A percentile compares a stretch with the other conserved stretches of the same genome.
These are phyloP conservation scores for Pseudognaphalium luteoalbum DNA, from an alignment of 129 eudicot genomes.

Conservation along the genomic window DNA sequence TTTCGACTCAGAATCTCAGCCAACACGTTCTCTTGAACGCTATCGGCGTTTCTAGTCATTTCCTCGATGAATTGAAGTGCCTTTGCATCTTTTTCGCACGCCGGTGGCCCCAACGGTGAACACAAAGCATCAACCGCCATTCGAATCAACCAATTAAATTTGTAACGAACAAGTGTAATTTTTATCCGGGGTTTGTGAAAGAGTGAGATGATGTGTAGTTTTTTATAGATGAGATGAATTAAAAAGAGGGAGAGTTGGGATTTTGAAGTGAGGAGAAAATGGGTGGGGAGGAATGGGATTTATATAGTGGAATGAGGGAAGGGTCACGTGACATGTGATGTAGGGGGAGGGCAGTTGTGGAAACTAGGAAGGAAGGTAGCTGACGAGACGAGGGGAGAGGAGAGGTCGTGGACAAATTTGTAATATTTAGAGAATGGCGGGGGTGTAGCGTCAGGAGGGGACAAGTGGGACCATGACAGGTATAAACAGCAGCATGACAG, in stretches of 20 bases:
- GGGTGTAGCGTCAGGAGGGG: slow-evolving; percentile 30
- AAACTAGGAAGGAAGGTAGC: slow-evolving; percentile 39
- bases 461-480: slow-evolving; percentile 49
- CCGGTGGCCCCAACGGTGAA: slow-evolving; percentile 82
- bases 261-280: slow-evolving; percentile 17
- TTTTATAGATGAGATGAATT: background rate
- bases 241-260: background rate
- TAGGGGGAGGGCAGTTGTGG: slow-evolving; percentile 18
- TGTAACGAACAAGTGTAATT: background rate
- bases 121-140: slow-evolving; percentile 87
- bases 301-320: slow-evolving; percentile 25
- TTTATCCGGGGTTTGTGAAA: background rate
- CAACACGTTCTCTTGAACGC: slow-evolving; percentile 70
- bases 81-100: slow-evolving; percentile 86
- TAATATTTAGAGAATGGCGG: slow-evolving; percentile 14
- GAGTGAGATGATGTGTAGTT: background rate
- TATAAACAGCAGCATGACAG: slow-evolving; percentile 13
- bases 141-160: too few relatives aligned
- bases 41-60: slow-evolving; percentile 78
- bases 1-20: slow-evolving; percentile 70
- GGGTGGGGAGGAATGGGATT: slow-evolving; percentile 22
- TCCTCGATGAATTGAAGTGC: slow-evolving; percentile 88
- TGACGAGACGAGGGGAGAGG: slow-evolving; percentile 26
- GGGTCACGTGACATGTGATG: slow-evolving; percentile 54
- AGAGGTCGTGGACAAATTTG: slow-evolving; percentile 41